Evolutionary conservation across 371 early-diverging fungal genomes (phyloP), one percentile per base, ranked within the genome.

Genomic region (Nematocida sp.): DNA sequence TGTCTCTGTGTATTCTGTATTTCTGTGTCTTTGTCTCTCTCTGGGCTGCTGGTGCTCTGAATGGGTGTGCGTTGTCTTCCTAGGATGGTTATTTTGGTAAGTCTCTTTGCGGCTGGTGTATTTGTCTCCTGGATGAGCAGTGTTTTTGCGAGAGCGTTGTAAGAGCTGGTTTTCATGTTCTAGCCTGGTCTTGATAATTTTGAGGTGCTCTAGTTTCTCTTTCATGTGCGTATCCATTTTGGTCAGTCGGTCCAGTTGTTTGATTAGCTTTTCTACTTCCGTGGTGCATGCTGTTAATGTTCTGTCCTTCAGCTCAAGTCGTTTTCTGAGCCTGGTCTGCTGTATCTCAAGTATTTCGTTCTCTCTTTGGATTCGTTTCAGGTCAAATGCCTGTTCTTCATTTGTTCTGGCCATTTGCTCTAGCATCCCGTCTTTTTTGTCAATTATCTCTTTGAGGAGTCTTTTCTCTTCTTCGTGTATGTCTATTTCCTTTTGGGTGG

Each of bases 391-490:
- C 17, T 31, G 23, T 35, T 76, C 60, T 58, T 78, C 78, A 23
- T 74, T 15, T 31, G 58, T 19, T 21, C 41, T 35, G 25, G 38
- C 21, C 17, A 55, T 2, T 29, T 58, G 32, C 32, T 77, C 65
- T 32, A 76, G 15, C 37, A 46, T 25, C 17, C 41, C 54, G 32
- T 75, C 76, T 51, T 75, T 79, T 46, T 81, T 76, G 3, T 77
- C 57, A 23, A 75, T 63, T 34, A 60, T 23, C 13, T 31, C 17
- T 43, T 77, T 75, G n/a, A 79, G 52, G 5, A 53, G 32, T 15
- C 46, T 25, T n/a, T 65, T 55, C 53, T 81, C 81, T 32, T 70
- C 76, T 46, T 79, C 77, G 25, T 65, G 64, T 40, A 70, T 55
- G 52, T 55, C 64, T 13, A 48, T 37, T 60, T 63, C 66, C 52